phyloP scores from a whole-genome alignment of 176 grass and related monocot genomes.

The Hyparrhenia diplandra region DNA sequence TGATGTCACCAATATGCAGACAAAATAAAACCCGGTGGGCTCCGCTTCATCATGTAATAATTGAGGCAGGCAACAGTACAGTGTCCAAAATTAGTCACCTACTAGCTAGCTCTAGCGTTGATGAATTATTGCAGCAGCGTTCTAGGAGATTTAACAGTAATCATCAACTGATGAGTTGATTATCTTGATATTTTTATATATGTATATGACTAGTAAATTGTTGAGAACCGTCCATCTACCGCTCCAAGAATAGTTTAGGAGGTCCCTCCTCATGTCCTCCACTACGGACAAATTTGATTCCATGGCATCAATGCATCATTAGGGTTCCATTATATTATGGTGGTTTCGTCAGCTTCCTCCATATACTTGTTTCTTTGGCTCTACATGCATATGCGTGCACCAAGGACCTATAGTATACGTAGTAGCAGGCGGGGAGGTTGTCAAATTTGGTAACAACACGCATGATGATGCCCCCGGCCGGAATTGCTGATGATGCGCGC shows the following conservation, averaged over 20 bases:
- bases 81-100: neutral
- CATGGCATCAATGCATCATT: neutral
- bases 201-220: neutral
- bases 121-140: conserved; percentile 18
- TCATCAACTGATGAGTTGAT: neutral
- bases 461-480: too few relatives aligned
- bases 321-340: neutral
- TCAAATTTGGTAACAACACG: neutral
- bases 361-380: neutral
- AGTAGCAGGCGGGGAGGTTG: neutral
- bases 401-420: neutral
- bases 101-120: neutral
- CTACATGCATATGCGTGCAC: neutral
- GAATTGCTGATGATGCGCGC: neutral
- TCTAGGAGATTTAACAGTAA: neutral
- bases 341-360: neutral
- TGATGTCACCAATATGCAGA: conserved; percentile 33
- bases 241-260: neutral
- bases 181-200: too few relatives aligned
- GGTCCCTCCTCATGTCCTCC: neutral
- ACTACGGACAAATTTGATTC: conserved; percentile 33
- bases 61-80: neutral
- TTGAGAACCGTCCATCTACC: neutral
- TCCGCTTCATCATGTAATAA: neutral
- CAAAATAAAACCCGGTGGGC: neutral